Conservation (phyloP, 176 grass and related monocot species). For the Tuctoria greenei region DNA sequence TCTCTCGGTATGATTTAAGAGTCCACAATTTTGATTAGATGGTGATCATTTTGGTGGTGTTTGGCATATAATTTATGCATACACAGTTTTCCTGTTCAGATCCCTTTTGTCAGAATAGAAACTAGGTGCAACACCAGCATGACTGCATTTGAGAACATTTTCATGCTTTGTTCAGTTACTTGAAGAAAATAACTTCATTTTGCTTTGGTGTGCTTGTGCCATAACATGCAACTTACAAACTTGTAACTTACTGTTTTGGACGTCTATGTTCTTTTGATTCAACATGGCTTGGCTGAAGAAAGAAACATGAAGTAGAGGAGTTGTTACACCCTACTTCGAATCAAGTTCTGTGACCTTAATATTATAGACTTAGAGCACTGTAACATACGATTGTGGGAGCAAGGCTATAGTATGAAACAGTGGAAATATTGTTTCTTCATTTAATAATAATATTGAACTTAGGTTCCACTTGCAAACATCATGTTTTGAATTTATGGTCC, state of each 20-base stretch:
- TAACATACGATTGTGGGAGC: not conserved
- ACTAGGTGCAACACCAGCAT: not conserved
- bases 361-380: not conserved
- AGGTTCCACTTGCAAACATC: not conserved
- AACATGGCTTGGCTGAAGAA: not conserved
- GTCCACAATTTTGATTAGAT: not conserved
- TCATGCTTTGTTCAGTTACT: not conserved
- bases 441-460: not conserved
- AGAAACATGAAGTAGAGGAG: not conserved
- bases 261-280: not conserved
- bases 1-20: not conserved
- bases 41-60: not conserved
- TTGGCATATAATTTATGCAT: not conserved
- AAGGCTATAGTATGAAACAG: not conserved
- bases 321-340: not conserved
- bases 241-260: not conserved
- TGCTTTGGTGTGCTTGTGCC: slow-evolving; percentile 2
- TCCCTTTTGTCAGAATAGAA: not conserved
- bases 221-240: not conserved
- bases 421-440: not conserved
- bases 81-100: not conserved
- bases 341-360: not conserved
- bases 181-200: not conserved
- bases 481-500: not conserved
- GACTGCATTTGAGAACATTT: slow-evolving; percentile 12